Percentiles rank a stretch among this genome's conserved stretches.
phyloP scores from a whole-genome alignment of 768 basidiomycete species.

The Calocera cornea region DNA sequence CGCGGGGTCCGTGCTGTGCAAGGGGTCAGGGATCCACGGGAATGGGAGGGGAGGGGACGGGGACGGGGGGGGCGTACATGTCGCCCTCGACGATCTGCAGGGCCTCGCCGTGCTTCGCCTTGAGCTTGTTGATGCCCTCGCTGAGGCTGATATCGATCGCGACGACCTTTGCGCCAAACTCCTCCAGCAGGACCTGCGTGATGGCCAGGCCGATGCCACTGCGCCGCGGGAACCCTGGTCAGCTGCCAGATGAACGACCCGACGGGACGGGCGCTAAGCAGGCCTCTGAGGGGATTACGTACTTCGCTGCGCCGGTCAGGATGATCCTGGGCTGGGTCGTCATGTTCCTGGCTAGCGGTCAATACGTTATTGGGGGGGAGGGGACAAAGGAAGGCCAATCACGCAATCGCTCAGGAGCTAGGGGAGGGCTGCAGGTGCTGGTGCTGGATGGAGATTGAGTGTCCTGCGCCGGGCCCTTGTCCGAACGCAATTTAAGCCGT shows the following conservation, averaged over 20 bases:
- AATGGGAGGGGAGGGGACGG: background rate
- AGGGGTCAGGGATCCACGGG: background rate
- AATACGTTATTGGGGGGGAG: background rate
- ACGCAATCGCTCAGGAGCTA: too few species aligned
- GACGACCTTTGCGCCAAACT: slow-evolving; percentile 54
- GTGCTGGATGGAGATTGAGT: too few species aligned
- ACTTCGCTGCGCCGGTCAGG: background rate
- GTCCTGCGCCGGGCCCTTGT: too few species aligned
- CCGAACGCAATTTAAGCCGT: too few species aligned
- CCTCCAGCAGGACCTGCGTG: slow-evolving; percentile 47
- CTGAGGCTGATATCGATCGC: slow-evolving; percentile 59
- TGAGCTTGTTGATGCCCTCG: slow-evolving; percentile 45
- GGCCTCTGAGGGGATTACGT: background rate
- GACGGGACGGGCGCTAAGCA: too few species aligned
- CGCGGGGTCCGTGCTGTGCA: background rate
- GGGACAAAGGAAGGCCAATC: background rate
- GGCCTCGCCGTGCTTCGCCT: slow-evolving; percentile 24
- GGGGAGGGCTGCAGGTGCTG: too few species aligned
- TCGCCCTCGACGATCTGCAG: slow-evolving; percentile 55
- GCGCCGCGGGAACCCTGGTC: too few species aligned
- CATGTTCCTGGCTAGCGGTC: background rate
- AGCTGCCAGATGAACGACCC: too few species aligned
- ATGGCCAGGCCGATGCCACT: slow-evolving; percentile 71
- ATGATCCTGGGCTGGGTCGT: background rate
- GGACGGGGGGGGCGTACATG: slow-evolving; percentile 35